Evolutionary conservation across 345 rosid species (phyloP).

Genomic region (Hibiscus tridactylites): DNA sequence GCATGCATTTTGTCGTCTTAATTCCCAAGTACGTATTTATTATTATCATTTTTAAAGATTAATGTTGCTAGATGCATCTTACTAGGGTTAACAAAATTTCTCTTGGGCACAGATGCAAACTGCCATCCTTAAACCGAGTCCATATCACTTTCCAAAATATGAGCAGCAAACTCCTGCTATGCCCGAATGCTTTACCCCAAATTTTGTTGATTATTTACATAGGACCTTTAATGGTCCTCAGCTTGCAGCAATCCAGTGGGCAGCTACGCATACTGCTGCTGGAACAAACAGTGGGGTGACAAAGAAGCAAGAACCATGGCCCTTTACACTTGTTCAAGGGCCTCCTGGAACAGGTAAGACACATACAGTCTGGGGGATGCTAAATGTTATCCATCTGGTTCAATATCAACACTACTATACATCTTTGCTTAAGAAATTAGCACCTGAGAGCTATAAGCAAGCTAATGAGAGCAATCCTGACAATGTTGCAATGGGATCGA

Average conservation of each 20-base stretch:
- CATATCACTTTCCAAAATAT: slow-evolving; percentile 85
- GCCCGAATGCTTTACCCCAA: slow-evolving; percentile 93
- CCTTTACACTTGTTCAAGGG: slow-evolving; percentile 97
- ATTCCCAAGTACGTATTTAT: slow-evolving; percentile 58
- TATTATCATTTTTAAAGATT: background rate
- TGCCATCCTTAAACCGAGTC: slow-evolving; percentile 85
- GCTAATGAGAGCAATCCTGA: slow-evolving; percentile 63
- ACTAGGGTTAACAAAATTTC: slow-evolving; percentile 14
- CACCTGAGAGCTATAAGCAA: slow-evolving; percentile 95
- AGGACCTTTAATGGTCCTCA: slow-evolving; percentile 88
- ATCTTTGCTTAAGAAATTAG: slow-evolving; percentile 86
- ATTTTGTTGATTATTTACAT: slow-evolving; percentile 69
- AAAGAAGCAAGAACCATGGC: slow-evolving; percentile 97
- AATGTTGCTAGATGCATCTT: slow-evolving; percentile 4
- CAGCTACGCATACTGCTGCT: slow-evolving; percentile 98
- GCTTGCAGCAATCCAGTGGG: slow-evolving; percentile 93
- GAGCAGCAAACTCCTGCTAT: slow-evolving; percentile 83
- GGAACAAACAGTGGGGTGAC: slow-evolving; percentile 81
- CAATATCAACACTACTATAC: slow-evolving; percentile 97
- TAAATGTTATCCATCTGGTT: slow-evolving; percentile 97
- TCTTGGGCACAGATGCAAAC: slow-evolving; percentile 70
- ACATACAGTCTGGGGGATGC: slow-evolving; percentile 99
- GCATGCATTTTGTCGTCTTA: slow-evolving; percentile 95
- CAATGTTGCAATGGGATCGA: slow-evolving; percentile 59
- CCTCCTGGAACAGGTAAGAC: slow-evolving; percentile 99